Conservation (phyloP, 225 moss, liverwort and hornwort genomes). For the Ulota crispa region DNA sequence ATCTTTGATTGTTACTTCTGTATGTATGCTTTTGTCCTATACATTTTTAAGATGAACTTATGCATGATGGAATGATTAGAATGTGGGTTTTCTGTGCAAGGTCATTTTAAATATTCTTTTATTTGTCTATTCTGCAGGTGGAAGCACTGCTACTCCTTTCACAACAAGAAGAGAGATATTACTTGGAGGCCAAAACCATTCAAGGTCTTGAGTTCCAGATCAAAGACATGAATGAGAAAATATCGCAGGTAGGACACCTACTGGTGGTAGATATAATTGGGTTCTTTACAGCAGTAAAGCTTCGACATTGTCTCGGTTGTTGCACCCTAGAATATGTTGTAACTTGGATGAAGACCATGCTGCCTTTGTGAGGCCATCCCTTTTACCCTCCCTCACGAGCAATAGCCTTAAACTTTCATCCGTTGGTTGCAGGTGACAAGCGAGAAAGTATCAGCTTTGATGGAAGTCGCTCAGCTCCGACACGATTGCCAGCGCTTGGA, state of each 20-base stretch:
- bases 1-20: constrained; percentile 2
- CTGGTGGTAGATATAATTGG: background rate
- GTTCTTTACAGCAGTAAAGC: background rate
- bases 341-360: background rate
- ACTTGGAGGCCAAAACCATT: constrained; percentile 76
- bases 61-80: background rate
- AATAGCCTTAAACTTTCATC: constrained; percentile 17
- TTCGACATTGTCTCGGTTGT: background rate
- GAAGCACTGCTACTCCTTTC: constrained; percentile 87
- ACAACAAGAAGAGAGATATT: constrained; percentile 94
- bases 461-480: constrained; percentile 78
- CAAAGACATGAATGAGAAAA: constrained; percentile 71
- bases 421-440: constrained; percentile 60
- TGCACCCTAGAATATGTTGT: background rate
- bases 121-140: constrained; percentile 52
- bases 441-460: constrained; percentile 80
- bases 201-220: constrained; percentile 78
- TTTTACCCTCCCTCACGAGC: background rate
- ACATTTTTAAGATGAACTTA: background rate
- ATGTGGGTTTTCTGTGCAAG: background rate
- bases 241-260: constrained; percentile 63
- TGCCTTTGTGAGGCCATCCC: background rate
- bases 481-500: constrained; percentile 59
- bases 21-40: constrained; percentile 12
- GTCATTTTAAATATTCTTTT: background rate